Evolutionary conservation across 2,329 filamentous ascomycete species (phyloP).

Genomic region (Clarireedia hainanense): DNA sequence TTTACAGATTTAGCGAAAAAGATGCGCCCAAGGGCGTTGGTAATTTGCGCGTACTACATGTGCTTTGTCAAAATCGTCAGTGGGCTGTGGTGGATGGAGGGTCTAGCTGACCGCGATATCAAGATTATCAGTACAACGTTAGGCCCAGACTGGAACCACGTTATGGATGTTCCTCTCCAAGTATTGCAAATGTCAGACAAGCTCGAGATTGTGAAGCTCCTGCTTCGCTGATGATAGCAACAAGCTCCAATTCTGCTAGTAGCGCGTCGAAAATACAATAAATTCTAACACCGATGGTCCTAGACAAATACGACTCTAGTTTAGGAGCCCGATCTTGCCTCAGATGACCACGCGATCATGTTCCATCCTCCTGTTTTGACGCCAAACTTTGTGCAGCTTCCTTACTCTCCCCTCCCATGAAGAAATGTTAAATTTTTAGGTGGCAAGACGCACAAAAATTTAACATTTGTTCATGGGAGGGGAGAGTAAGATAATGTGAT

Average conservation of each 20-base stretch:
- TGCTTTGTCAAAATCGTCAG: constrained; percentile 16
- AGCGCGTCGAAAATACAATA: background rate
- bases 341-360: too few relatives aligned
- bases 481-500: too few relatives aligned
- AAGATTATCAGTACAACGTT: constrained; percentile 8
- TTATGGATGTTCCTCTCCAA: constrained; percentile 12
- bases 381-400: too few relatives aligned
- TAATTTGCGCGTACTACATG: constrained; percentile 18
- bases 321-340: too few relatives aligned
- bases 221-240: constrained; percentile 4
- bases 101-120: constrained; percentile 15
- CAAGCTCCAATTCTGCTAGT: background rate
- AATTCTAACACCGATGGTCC: too few relatives aligned
- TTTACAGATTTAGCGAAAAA: constrained; percentile 10
- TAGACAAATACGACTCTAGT: too few relatives aligned
- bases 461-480: too few relatives aligned
- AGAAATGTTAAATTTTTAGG: too few relatives aligned
- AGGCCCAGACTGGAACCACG: constrained; percentile 8
- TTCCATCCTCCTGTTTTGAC: too few relatives aligned
- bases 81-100: constrained; percentile 19
- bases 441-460: too few relatives aligned
- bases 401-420: too few relatives aligned
- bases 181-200: constrained; percentile 5
- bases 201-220: constrained; percentile 21
- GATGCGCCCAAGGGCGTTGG: constrained; percentile 15